phyloP scores from a whole-genome alignment of 768 basidiomycete species.

The Hygrophoropsis aurantiaca region DNA sequence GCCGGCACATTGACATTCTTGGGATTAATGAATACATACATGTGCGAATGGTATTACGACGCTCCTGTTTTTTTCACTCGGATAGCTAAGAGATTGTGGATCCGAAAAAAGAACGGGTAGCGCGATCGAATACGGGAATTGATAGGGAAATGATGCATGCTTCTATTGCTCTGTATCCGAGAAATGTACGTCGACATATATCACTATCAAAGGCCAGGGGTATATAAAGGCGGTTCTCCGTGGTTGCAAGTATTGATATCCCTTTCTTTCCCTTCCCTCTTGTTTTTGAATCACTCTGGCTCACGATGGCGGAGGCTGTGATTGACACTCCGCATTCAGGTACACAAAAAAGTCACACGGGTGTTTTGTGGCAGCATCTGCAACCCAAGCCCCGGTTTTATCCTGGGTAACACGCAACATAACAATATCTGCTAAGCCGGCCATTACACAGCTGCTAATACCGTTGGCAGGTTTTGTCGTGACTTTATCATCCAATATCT shows the following conservation, averaged over 20 bases:
- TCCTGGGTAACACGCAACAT: conserved; percentile 25
- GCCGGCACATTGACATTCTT: background rate
- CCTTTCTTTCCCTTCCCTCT: background rate
- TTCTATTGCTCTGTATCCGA: conserved; percentile 7
- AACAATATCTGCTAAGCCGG: conserved; percentile 20
- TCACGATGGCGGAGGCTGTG: background rate
- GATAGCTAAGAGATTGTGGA: background rate
- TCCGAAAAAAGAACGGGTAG: conserved; percentile 3
- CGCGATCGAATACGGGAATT: conserved; percentile 6
- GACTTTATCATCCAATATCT: conserved; percentile 7
- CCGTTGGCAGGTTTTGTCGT: background rate
- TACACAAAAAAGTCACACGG: conserved; percentile 26
- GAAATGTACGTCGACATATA: background rate
- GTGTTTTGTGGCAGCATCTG: conserved; percentile 3
- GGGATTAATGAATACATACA: background rate
- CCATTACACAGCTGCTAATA: too few species aligned
- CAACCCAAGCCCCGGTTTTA: conserved; percentile 23
- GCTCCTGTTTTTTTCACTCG: background rate
- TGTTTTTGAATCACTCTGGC: background rate
- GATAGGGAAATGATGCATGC: background rate
- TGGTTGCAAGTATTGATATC: background rate
- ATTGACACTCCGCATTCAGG: conserved; percentile 13
- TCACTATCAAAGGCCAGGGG: conserved; percentile 1
- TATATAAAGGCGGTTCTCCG: conserved; percentile 4
- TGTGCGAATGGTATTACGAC: background rate